Base-by-base conservation (phyloP, 768 basidiomycete genomes). In the Mrakia hoshinonis region DNA sequence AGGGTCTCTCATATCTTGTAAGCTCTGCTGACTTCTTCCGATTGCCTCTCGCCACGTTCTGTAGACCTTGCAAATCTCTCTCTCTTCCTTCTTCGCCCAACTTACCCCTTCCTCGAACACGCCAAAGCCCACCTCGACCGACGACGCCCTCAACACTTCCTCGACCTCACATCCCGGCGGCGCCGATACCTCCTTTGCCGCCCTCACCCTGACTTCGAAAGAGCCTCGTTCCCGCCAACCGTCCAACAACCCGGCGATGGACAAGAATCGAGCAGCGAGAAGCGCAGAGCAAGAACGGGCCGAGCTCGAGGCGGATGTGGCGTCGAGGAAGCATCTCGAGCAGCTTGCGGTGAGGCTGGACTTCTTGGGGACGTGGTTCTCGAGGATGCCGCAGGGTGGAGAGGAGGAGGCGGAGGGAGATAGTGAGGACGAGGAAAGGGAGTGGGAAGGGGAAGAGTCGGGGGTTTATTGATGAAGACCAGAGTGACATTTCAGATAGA, bases 221-320 rank as follows among this genome's bases (percentile, higher is more conserved):
- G 20, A 11, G 7, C 43, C 48, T 31, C 18, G 18, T 3, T 31
- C 43, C 1, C 20, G 31, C 34, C 64, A 49, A 12, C 18, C 48
- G 0, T 49, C 48, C 26, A 31, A 49, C 22, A 49, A 15, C 29
- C 20, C 24, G 43, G 15, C 13, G 12, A 26, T 10, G 12, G 46
- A 34, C 1, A 31, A 64, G 54, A 43, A 58, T 9, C 31, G 20
- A 18, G 22, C 10, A 13, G n/a, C n/a, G n/a, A 26, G 49, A 20
- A 47, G 52, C 31, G 34, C 46, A 13, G 51, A 29, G 6, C 36
- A 55, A 18, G 38, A n/a, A 22, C 52, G 38, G 36, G 39, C 24
- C 12, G 67, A 68, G 67, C 29, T 68, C 34, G 67, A 68, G 15
- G 67, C 67, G 39, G 67, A 68, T 24, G 67, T 68, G n/a, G 52